These are phyloP conservation scores for Ajuga reptans DNA, from an alignment of 305 asterid species.

Conservation along the genomic window DNA sequence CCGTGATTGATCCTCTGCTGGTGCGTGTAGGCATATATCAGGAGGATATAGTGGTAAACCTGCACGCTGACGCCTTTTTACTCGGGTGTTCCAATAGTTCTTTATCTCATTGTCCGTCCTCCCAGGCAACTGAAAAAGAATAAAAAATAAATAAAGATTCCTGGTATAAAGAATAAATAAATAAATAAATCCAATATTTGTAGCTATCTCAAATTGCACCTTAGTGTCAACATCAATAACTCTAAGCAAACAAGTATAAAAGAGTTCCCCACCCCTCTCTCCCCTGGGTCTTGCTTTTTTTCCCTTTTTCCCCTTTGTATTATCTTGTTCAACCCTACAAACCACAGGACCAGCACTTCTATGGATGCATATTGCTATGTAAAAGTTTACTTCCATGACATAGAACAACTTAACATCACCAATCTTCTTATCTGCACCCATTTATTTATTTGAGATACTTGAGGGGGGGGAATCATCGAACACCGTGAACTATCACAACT, in stretches of 20 bases:
- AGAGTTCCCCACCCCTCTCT: too few species aligned
- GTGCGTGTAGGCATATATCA: slow-evolving; percentile 34
- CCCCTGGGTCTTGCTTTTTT: neutral
- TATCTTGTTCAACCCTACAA: neutral
- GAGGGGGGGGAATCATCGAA: neutral
- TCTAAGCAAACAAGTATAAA: too few species aligned
- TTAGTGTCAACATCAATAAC: too few species aligned
- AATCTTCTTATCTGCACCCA: neutral
- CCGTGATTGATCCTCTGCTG: slow-evolving; percentile 32
- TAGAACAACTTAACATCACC: neutral
- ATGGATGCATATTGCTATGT: neutral
- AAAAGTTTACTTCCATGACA: neutral
- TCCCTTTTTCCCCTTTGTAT: neutral
- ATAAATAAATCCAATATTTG: too few species aligned
- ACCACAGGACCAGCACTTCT: slow-evolving; percentile 4
- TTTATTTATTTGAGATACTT: neutral
- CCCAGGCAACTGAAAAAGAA: slow-evolving; percentile 52
- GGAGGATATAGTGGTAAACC: slow-evolving; percentile 63
- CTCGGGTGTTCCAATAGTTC: slow-evolving; percentile 62
- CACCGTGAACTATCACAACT: too few species aligned
- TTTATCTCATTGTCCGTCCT: slow-evolving; percentile 67
- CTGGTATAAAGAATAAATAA: neutral
- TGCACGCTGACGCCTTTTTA: slow-evolving; percentile 63
- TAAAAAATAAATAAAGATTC: too few species aligned
- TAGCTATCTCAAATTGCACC: too few species aligned